A percentile compares a stretch with the other conserved stretches of the same genome.
phyloP scores from a whole-genome alignment of 1,284 basidiomycete species.

The Singerocomus rubriflavus region DNA sequence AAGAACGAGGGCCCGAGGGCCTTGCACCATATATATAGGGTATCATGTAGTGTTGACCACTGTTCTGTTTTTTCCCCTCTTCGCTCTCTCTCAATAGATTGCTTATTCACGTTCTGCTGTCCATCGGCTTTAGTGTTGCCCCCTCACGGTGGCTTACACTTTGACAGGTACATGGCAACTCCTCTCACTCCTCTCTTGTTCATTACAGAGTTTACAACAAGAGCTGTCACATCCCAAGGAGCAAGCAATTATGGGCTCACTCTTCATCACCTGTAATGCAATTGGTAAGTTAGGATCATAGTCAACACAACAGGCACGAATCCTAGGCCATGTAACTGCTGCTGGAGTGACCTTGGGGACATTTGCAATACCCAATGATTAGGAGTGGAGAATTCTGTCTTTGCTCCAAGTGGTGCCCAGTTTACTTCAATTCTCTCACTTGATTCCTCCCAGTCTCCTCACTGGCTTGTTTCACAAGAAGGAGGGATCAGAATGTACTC shows the following conservation, averaged over 20 bases:
- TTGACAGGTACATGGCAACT: not conserved
- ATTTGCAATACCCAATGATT: slow-evolving; percentile 45
- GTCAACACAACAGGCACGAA: not conserved
- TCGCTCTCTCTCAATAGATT: too few relatives aligned
- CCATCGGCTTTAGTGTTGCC: too few relatives aligned
- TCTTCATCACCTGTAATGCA: slow-evolving; percentile 9
- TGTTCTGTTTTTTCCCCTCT: too few relatives aligned
- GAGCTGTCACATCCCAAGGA: slow-evolving; percentile 23
- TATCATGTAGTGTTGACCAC: too few relatives aligned
- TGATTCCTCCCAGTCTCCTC: slow-evolving; percentile 53
- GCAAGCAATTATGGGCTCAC: slow-evolving; percentile 6
- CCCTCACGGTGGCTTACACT: too few relatives aligned
- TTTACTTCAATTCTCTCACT: slow-evolving; percentile 46
- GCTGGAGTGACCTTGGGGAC: slow-evolving; percentile 44
- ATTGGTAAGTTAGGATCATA: slow-evolving; percentile 5
- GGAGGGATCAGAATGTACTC: slow-evolving; percentile 38
- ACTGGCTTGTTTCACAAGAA: slow-evolving; percentile 55
- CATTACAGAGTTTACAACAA: not conserved
- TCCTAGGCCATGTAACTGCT: slow-evolving; percentile 11
- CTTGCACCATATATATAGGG: too few relatives aligned
- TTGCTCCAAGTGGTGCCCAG: slow-evolving; percentile 49
- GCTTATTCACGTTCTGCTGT: too few relatives aligned
- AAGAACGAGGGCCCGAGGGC: too few relatives aligned
- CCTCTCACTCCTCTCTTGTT: not conserved
- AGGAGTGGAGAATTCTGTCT: slow-evolving; percentile 36